Percentiles rank a stretch among this genome's conserved stretches.
phyloP scores from a whole-genome alignment of 2,329 filamentous ascomycete genomes.

The Daldinia sp. region DNA sequence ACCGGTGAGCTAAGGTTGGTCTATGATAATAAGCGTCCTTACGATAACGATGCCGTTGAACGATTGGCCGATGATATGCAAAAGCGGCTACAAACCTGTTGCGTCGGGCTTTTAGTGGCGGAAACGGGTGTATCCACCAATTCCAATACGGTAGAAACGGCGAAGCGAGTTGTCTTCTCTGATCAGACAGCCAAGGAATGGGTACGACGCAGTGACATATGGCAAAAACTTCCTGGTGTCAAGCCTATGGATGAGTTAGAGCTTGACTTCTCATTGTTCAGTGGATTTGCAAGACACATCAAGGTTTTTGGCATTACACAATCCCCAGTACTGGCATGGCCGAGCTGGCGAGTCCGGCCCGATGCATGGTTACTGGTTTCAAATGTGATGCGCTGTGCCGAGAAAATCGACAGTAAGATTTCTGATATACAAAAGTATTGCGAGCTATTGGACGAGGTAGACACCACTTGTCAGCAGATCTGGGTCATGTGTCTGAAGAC shows the following conservation, averaged over 20 bases:
- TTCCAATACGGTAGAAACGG: constrained; percentile 34
- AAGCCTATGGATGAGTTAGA: constrained; percentile 36
- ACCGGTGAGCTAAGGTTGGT: constrained; percentile 38
- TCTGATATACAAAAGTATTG: constrained; percentile 39
- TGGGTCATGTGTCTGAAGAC: constrained; percentile 42
- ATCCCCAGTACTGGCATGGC: constrained; percentile 44
- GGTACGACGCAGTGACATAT: constrained; percentile 44
- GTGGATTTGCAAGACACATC: constrained; percentile 45
- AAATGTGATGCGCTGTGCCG: constrained; percentile 45
- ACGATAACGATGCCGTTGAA: constrained; percentile 34
- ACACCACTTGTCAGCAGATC: constrained; percentile 42
- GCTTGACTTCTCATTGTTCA: constrained; percentile 43
- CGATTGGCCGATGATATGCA: constrained; percentile 42
- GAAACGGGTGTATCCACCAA: constrained; percentile 36
- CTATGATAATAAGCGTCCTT: constrained; percentile 37
- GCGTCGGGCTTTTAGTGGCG: constrained; percentile 43
- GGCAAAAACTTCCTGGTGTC: constrained; percentile 40
- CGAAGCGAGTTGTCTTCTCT: constrained; percentile 45
- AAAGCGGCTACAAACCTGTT: constrained; percentile 38
- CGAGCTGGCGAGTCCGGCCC: constrained; percentile 44
- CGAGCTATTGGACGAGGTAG: constrained; percentile 44
- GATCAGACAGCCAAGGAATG: constrained; percentile 48
- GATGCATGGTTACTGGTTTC: constrained; percentile 47
- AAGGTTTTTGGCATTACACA: constrained; percentile 42
- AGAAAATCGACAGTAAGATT: constrained; percentile 40